Evolutionary conservation across 306 rosid species (phyloP), one percentile per base, ranked within the genome.

Genomic region (Morella rubra): DNA sequence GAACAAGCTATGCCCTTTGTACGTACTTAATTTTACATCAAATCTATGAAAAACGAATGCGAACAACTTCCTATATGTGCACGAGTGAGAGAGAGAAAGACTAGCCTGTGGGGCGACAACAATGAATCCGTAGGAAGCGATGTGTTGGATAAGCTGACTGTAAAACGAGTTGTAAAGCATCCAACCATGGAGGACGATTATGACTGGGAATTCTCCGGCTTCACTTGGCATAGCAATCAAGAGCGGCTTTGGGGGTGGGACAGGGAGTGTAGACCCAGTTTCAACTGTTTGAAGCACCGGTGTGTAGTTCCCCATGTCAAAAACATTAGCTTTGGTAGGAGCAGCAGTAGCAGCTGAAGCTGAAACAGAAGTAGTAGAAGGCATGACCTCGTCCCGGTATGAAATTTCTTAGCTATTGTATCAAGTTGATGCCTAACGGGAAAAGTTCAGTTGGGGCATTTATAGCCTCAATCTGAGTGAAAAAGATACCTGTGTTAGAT

Each of bases 51-150:
- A 58, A 27, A 44, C 44, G 64, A 22, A 11, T 22, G 9, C 20
- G 32, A 11, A 3, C 20, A 58, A 58, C 22, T 16, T 22, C 6
- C 37, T 3, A 51, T 13, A 42, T 32, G 4, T n/a, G 24, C 67
- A 53, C 40, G 8, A 46, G 32, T 9, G 16, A 40, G 45, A 44
- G 44, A 60, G 50, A 69, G 16, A 68, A 40, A 68, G 6, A 73
- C 59, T 22, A 3, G 81, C 98, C 96, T 90, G 97, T 59, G 98
- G 97, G 50, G 91, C 93, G 73, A 92, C 80, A 74, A 89, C 93
- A 69, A 94, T 84, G 88, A 94, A 90, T 73, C 97, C 97, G 76
- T 94, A 97, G 80, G 98, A 91, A 82, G 97, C 95, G 46, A 94
- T 71, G 8, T 87, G 96, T 27, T 72, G 85, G 24, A 94, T 81